Evolutionary conservation across 2,329 filamentous ascomycete species (phyloP), one percentile per base, ranked within the genome.

Genomic region (Phaeosphaeriaceae sp.): DNA sequence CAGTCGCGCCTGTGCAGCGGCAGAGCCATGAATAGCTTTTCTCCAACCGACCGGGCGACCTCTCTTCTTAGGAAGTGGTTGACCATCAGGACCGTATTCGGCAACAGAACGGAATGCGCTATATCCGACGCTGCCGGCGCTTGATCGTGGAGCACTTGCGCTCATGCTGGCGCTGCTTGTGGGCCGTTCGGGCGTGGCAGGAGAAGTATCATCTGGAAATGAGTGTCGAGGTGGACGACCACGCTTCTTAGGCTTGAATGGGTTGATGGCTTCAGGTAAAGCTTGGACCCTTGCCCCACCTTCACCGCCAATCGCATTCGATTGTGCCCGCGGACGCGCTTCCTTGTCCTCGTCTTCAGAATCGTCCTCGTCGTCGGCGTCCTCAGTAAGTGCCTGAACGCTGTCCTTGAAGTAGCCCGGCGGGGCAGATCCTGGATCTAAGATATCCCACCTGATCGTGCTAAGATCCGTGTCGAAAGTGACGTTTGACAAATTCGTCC

Each of bases 371-470:
- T 75, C 75, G 52, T 77, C 75, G 9, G 71, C 72, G 53, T 77
- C 75, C 26, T 76, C 73, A 21, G 63, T 66, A 24, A 72, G 51
- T 32, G 58, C 65, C 40, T 70, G 67, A 1, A 67, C 56, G n/a
- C 61, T 49, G 35, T 68, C 64, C 51, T 70, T 70, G 55, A 72
- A 74, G 47, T 76, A 76, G 2, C 71, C 74, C 52, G 66, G 68
- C 2, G 78, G 76, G 19, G 83, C 83, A 8, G 79, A 78, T 40
- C 82, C 84, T 22, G 85, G 85, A 68, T 89, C 88, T 22, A 89
- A 82, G 2, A 88, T 61, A 68, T 88, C 85, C 88, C 88, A 89
- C 55, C 83, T 80, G 50, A 90, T 82, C 0, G 86, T 89, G 30
- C 79, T 81, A 13, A 89, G 74, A 69, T 89, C 86, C 6, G 83